Evolutionary conservation across 352 stramenopile species (phyloP).

Genomic region (Blastocystis sp.): DNA sequence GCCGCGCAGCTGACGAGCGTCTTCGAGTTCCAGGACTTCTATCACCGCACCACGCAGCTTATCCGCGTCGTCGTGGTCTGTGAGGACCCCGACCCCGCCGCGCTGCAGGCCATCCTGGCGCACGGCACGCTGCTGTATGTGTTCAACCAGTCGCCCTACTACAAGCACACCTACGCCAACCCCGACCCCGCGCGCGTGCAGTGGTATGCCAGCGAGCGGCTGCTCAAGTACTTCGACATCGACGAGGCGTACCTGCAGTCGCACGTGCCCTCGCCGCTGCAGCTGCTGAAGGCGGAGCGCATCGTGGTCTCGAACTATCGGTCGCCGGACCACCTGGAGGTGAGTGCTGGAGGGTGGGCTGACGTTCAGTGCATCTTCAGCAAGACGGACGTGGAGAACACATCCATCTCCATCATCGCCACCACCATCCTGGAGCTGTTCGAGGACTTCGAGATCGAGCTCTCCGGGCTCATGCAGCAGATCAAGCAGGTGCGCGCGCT

Average conservation of each 20-base stretch:
- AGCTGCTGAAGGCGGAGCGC: slow-evolving; percentile 28
- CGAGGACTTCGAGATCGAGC: slow-evolving; percentile 53
- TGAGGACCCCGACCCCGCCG: neutral
- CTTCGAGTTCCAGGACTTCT: slow-evolving; percentile 32
- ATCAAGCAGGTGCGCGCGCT: slow-evolving; percentile 6
- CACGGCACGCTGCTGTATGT: slow-evolving; percentile 48
- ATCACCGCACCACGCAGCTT: slow-evolving; percentile 3
- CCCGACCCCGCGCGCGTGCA: neutral
- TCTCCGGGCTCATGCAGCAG: slow-evolving; percentile 41
- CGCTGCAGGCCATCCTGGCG: slow-evolving; percentile 1
- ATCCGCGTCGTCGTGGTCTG: slow-evolving; percentile 25
- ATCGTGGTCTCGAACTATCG: slow-evolving; percentile 21
- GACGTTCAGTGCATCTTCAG: slow-evolving; percentile 44
- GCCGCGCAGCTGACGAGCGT: slow-evolving; percentile 10
- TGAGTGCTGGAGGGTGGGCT: neutral
- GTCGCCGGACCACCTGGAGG: slow-evolving; percentile 33
- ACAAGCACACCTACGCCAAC: slow-evolving; percentile 22
- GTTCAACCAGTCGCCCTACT: slow-evolving; percentile 51
- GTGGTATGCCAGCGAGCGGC: neutral
- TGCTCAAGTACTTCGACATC: slow-evolving; percentile 7
- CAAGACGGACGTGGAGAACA: slow-evolving; percentile 23
- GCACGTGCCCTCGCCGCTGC: neutral
- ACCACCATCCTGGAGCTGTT: slow-evolving; percentile 57
- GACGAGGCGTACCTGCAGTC: neutral
- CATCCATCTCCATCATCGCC: slow-evolving; percentile 54